Evolutionary conservation across 2,329 filamentous ascomycete genomes (phyloP).

Genomic region (Botryosphaeria dothidea): DNA sequence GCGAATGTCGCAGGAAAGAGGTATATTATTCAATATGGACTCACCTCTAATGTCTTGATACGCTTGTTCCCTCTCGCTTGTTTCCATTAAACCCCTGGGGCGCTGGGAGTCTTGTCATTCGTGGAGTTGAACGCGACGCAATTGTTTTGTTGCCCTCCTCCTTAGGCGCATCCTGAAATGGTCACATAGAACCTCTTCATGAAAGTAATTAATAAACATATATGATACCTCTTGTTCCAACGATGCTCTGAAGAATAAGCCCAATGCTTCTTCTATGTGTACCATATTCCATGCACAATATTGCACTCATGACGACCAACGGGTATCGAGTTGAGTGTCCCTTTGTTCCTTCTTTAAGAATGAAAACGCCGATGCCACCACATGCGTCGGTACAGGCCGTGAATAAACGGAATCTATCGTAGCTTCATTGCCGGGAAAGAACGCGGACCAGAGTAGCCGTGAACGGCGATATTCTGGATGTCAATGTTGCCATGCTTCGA

Average conservation of each 20-base stretch:
- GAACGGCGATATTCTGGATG: slow-evolving; percentile 80
- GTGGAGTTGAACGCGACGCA: too few relatives aligned
- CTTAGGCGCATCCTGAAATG: too few relatives aligned
- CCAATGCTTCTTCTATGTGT: background rate
- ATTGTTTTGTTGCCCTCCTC: too few relatives aligned
- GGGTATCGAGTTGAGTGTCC: slow-evolving; percentile 1
- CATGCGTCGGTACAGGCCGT: background rate
- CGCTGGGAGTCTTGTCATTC: too few relatives aligned
- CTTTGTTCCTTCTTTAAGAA: background rate
- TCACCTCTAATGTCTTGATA: too few relatives aligned
- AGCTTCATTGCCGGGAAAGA: slow-evolving; percentile 74
- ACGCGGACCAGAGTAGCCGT: slow-evolving; percentile 81
- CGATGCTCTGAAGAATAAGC: background rate
- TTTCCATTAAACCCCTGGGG: too few relatives aligned
- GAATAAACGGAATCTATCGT: slow-evolving; percentile 40
- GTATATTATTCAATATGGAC: too few relatives aligned
- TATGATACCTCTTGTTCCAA: background rate
- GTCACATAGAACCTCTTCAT: background rate
- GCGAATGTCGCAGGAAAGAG: too few relatives aligned
- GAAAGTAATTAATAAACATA: background rate
- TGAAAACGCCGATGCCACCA: background rate
- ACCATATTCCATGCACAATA: background rate
- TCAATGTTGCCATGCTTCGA: slow-evolving; percentile 78
- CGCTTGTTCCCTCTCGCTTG: too few relatives aligned
- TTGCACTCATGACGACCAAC: background rate